phyloP scores from a whole-genome alignment of 2,329 filamentous ascomycete genomes.

The Trichothecium roseum region DNA sequence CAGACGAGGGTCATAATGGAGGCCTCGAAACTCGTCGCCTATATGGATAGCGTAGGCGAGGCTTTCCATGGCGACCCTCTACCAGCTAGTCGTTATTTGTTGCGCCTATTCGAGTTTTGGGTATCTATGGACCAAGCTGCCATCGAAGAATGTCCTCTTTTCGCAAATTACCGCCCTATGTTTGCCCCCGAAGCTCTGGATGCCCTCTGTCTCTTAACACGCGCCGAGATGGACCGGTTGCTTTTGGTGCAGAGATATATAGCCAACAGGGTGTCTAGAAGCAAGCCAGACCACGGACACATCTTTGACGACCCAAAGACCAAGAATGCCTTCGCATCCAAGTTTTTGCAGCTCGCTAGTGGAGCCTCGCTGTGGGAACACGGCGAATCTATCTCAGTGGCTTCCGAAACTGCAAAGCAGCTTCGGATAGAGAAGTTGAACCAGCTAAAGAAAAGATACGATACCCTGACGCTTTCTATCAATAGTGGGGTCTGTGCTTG shows the following conservation, averaged over 20 bases:
- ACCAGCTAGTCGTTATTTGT: slow-evolving; percentile 24
- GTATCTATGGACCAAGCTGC: slow-evolving; percentile 41
- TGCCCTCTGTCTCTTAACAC: slow-evolving; percentile 29
- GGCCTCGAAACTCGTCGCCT: too few relatives aligned
- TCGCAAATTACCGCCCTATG: slow-evolving; percentile 39
- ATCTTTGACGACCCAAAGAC: slow-evolving; percentile 34
- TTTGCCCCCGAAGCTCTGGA: slow-evolving; percentile 41
- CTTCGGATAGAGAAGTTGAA: too few relatives aligned
- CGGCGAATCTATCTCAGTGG: too few relatives aligned
- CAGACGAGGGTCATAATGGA: too few relatives aligned
- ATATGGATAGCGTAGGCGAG: too few relatives aligned
- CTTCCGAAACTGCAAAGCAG: too few relatives aligned
- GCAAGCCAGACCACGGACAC: slow-evolving; percentile 15
- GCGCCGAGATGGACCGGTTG: slow-evolving; percentile 1
- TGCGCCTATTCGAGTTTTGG: slow-evolving; percentile 50
- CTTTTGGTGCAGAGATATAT: slow-evolving; percentile 1
- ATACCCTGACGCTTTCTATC: too few relatives aligned
- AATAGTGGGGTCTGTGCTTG: too few relatives aligned
- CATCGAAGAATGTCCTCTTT: slow-evolving; percentile 28
- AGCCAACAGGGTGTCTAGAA: slow-evolving; percentile 8
- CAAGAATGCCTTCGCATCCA: slow-evolving; percentile 1
- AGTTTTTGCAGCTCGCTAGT: slow-evolving; percentile 3
- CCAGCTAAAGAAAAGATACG: too few relatives aligned
- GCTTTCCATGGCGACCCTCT: too few relatives aligned
- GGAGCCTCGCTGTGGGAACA: too few relatives aligned